Conservation (phyloP, 202 grass and related monocot species). For the Carex arenaria region DNA sequence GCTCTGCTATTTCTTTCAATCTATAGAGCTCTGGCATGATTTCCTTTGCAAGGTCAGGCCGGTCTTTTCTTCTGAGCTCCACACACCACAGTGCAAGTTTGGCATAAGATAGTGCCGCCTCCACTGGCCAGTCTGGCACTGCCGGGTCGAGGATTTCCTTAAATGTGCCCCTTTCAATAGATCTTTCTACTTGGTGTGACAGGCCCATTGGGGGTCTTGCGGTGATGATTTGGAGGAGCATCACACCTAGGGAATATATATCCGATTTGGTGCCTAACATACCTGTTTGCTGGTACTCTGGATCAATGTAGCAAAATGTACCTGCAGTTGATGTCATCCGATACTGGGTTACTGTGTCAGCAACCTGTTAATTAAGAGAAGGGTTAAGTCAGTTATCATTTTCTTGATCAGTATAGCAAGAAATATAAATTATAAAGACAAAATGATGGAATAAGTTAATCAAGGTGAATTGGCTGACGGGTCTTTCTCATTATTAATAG, state of each 20-base stretch:
- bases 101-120: conserved; percentile 67
- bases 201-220: conserved; percentile 78
- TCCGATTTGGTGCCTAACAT: conserved; percentile 91
- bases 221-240: conserved; percentile 90
- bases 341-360: conserved; percentile 54
- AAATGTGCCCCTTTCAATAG: conserved; percentile 53
- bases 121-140: conserved; percentile 63
- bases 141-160: conserved; percentile 55
- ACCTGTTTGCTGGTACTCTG: conserved; percentile 95
- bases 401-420: neutral
- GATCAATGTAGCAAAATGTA: conserved; percentile 95
- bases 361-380: conserved; percentile 24
- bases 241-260: conserved; percentile 72
- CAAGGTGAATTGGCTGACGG: neutral
- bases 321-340: conserved; percentile 79
- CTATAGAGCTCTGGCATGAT: conserved; percentile 76
- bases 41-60: conserved; percentile 51
- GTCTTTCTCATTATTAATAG: neutral
- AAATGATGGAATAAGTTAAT: neutral
- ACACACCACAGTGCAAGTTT: conserved; percentile 57
- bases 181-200: conserved; percentile 47
- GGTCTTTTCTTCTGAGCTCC: conserved; percentile 67
- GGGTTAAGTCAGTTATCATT: neutral
- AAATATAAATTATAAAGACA: neutral
- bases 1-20: conserved; percentile 45